Conservation (phyloP, 768 basidiomycete genomes). For the Filobasidium wieringae region DNA sequence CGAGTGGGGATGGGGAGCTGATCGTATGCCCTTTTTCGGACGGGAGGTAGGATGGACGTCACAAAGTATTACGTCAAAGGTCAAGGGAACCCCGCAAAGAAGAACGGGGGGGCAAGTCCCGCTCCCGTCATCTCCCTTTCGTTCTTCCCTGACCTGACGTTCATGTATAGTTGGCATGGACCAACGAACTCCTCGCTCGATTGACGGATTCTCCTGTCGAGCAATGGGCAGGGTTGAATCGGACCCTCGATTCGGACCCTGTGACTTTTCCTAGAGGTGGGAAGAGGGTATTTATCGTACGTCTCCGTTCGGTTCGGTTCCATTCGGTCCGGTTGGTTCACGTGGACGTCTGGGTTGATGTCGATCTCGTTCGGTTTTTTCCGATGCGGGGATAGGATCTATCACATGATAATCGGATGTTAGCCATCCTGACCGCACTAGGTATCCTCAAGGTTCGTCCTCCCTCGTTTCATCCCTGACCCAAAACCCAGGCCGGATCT, state of each 20-base stretch:
- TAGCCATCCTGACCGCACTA: background rate
- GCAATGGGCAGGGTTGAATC: constrained; percentile 55
- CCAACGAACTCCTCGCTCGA: constrained; percentile 78
- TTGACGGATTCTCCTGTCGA: constrained; percentile 53
- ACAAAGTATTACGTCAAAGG: constrained; percentile 60
- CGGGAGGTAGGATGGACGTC: constrained; percentile 42
- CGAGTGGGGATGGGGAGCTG: no score
- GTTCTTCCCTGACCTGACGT: no score
- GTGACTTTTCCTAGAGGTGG: constrained; percentile 42
- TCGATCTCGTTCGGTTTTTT: background rate
- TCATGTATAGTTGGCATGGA: constrained; percentile 49
- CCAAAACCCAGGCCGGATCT: no score
- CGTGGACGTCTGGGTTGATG: background rate
- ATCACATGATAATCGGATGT: background rate
- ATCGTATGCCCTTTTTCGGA: no score
- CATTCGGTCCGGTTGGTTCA: background rate
- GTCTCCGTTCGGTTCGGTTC: constrained; percentile 4
- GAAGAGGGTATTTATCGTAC: constrained; percentile 27
- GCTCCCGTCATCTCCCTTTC: no score
- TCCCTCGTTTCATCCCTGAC: no score
- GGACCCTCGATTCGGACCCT: constrained; percentile 54
- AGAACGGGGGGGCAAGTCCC: background rate
- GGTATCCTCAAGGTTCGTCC: background rate
- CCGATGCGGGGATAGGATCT: background rate
- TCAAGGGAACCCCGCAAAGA: constrained; percentile 45